phyloP scores from a whole-genome alignment of 2,329 filamentous ascomycete genomes.

The Fusarium vanettenii region DNA sequence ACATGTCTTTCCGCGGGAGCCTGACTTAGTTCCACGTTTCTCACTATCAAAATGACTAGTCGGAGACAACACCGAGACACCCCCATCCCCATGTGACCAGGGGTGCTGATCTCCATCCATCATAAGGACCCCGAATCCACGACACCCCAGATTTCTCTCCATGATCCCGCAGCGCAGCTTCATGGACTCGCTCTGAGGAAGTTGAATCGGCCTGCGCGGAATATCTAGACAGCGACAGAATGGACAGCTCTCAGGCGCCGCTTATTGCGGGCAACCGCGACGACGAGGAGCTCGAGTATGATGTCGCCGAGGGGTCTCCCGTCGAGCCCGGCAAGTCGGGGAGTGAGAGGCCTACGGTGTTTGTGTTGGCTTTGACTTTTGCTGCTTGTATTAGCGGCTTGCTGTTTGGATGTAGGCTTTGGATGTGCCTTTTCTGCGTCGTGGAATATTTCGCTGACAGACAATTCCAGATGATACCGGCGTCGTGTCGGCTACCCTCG shows the following conservation, averaged over 20 bases:
- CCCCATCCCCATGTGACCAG: constrained; percentile 38
- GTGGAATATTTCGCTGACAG: not conserved
- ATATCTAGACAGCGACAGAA: constrained; percentile 28
- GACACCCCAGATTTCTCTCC: constrained; percentile 3
- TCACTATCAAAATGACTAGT: not conserved
- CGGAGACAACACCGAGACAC: constrained; percentile 15
- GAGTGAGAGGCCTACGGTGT: constrained; percentile 56
- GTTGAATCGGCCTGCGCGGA: not conserved
- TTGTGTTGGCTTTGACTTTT: constrained; percentile 71
- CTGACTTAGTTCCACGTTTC: not conserved
- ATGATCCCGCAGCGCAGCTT: constrained; percentile 27
- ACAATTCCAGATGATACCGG: constrained; percentile 69
- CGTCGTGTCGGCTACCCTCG: constrained; percentile 75
- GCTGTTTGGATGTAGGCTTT: constrained; percentile 72
- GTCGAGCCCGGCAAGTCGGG: constrained; percentile 45
- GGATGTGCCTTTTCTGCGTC: not conserved
- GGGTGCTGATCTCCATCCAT: constrained; percentile 36
- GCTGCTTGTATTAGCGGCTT: constrained; percentile 75
- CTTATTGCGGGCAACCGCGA: constrained; percentile 49
- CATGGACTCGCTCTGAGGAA: constrained; percentile 22
- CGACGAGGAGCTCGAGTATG: constrained; percentile 49
- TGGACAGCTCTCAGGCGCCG: constrained; percentile 54
- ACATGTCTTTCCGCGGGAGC: not conserved
- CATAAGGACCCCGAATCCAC: constrained; percentile 25
- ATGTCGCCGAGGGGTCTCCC: constrained; percentile 39